A percentile compares a stretch with the other conserved stretches of the same genome.
These are phyloP conservation scores for Cucurbitaria berberidis DNA, from an alignment of 2,329 filamentous ascomycete species.

Conservation along the genomic window DNA sequence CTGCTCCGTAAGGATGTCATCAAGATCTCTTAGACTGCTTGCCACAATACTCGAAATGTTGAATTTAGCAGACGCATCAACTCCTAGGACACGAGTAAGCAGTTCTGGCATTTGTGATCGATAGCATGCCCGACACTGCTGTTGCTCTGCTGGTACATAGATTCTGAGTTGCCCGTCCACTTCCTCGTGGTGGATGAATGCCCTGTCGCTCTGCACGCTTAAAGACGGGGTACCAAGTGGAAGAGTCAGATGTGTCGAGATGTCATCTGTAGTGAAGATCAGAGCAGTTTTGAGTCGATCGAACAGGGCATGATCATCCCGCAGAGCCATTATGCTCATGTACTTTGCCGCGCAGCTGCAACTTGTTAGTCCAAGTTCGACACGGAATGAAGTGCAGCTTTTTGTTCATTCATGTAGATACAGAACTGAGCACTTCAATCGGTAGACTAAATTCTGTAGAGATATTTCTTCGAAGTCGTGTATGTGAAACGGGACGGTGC, in stretches of 20 bases:
- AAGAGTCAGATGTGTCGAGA: conserved; percentile 21
- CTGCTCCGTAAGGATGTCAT: conserved; percentile 20
- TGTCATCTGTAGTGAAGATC: conserved; percentile 12
- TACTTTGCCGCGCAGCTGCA: conserved; percentile 30
- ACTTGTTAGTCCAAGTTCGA: conserved; percentile 3
- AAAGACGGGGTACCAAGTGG: background rate
- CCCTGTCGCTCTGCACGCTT: conserved; percentile 17
- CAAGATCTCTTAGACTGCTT: conserved; percentile 4
- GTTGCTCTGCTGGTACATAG: conserved; percentile 19
- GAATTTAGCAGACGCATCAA: conserved; percentile 4
- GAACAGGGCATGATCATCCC: conserved; percentile 13
- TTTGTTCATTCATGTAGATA: no score
- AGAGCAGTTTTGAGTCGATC: conserved; percentile 8
- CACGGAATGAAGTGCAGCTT: background rate
- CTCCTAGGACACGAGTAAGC: conserved; percentile 11
- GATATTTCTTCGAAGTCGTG: background rate
- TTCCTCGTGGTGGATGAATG: conserved; percentile 19
- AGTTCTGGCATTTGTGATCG: conserved; percentile 23
- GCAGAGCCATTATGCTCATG: conserved; percentile 28
- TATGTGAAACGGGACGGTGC: background rate
- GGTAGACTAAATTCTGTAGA: background rate
- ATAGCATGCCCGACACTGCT: conserved; percentile 18
- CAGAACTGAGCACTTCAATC: background rate
- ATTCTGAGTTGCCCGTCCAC: conserved; percentile 12
- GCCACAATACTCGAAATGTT: conserved; percentile 19